phyloP scores from a whole-genome alignment of 345 rosid genomes.

The Linum usitatissimum region DNA sequence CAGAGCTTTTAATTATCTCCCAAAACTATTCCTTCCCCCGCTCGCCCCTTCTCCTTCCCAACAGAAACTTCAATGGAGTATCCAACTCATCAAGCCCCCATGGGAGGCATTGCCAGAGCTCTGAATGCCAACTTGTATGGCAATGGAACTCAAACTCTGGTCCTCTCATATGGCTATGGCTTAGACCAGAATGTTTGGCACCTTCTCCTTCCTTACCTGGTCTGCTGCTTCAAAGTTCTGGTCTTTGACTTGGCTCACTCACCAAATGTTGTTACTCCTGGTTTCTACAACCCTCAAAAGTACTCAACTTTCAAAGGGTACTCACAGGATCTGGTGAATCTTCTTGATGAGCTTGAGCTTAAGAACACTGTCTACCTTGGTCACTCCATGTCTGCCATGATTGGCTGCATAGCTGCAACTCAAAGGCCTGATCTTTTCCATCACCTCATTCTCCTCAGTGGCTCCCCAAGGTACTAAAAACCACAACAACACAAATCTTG shows the following conservation, averaged over 20 bases:
- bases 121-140: slow-evolving; percentile 22
- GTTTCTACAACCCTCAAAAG: slow-evolving; percentile 16
- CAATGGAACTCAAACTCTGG: slow-evolving; percentile 19
- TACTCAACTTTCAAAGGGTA: slow-evolving; percentile 18
- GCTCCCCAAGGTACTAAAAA: slow-evolving; percentile 24
- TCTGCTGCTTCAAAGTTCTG: slow-evolving; percentile 22
- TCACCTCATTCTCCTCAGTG: slow-evolving; percentile 23
- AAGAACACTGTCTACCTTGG: slow-evolving; percentile 20
- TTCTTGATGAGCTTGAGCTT: slow-evolving; percentile 14
- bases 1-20: background rate
- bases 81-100: background rate
- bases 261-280: slow-evolving; percentile 19
- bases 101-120: slow-evolving; percentile 9
- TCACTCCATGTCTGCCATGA: slow-evolving; percentile 35
- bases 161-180: slow-evolving; percentile 30
- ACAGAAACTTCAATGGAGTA: background rate
- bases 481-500: background rate
- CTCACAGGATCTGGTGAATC: slow-evolving; percentile 19
- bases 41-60: background rate
- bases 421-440: slow-evolving; percentile 22
- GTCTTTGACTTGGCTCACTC: slow-evolving; percentile 18
- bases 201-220: slow-evolving; percentile 17
- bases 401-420: slow-evolving; percentile 24
- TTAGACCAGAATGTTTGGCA: slow-evolving; percentile 23
- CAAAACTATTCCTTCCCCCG: background rate